These are phyloP conservation scores for Ajuga reptans DNA, from an alignment of 305 asterid genomes.

Conservation along the genomic window DNA sequence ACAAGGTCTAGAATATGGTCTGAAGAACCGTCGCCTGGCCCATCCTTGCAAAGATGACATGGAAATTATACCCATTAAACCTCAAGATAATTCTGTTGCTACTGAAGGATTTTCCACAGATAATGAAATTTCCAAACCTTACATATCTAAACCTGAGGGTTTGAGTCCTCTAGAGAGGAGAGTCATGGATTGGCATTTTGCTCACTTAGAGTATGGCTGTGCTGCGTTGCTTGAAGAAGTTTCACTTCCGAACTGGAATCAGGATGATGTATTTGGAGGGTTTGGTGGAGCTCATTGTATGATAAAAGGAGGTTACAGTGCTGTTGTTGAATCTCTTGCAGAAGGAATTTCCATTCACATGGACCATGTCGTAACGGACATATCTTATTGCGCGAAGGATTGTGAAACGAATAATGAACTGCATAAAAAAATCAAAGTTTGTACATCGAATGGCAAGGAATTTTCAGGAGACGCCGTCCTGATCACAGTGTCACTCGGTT, in stretches of 20 bases:
- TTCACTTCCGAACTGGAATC: slow-evolving; percentile 94
- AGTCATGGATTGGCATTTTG: slow-evolving; percentile 99
- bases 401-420: slow-evolving; percentile 26
- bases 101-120: slow-evolving; percentile 28
- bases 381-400: slow-evolving; percentile 44
- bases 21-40: slow-evolving; percentile 47
- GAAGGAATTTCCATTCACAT: slow-evolving; percentile 65
- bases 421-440: slow-evolving; percentile 59
- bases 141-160: slow-evolving; percentile 32
- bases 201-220: slow-evolving; percentile 95
- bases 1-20: slow-evolving; percentile 86
- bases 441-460: slow-evolving; percentile 66
- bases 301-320: slow-evolving; percentile 95
- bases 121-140: slow-evolving; percentile 30
- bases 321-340: slow-evolving; percentile 79
- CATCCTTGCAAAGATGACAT: slow-evolving; percentile 25
- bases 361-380: slow-evolving; percentile 69
- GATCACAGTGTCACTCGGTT: slow-evolving; percentile 93
- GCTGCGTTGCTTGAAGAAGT: slow-evolving; percentile 90
- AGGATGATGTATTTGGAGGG: slow-evolving; percentile 94
- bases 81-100: slow-evolving; percentile 25
- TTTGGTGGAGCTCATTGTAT: slow-evolving; percentile 99
- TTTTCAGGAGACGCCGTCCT: slow-evolving; percentile 83
- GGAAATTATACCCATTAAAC: slow-evolving; percentile 26
- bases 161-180: slow-evolving; percentile 93